phyloP scores from a whole-genome alignment of 306 rosid species.

The Luffa aegyptiaca region DNA sequence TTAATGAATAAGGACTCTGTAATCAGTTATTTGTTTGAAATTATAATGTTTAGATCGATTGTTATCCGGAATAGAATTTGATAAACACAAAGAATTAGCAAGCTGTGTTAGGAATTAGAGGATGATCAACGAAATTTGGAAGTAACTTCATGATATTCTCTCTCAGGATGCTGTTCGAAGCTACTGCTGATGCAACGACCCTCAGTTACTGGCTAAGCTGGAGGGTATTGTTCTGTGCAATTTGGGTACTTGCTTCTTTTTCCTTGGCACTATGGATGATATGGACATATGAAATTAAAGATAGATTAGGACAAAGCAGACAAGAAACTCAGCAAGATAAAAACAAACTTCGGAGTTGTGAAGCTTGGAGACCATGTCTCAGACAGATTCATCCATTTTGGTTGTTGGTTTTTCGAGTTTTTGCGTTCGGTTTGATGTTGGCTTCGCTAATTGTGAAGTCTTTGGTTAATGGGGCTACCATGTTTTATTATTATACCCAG shows the following conservation, averaged over 20 bases:
- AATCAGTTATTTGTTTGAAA: neutral
- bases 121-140: conserved; percentile 3
- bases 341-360: conserved; percentile 19
- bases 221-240: conserved; percentile 49
- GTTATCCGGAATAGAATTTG: neutral
- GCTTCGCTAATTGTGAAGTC: conserved; percentile 33
- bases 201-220: conserved; percentile 71
- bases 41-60: neutral
- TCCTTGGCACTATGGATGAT: conserved; percentile 24
- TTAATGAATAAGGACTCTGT: neutral
- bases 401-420: conserved; percentile 34
- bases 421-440: conserved; percentile 38
- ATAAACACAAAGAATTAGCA: neutral
- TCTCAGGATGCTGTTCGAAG: conserved; percentile 41
- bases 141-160: conserved; percentile 5
- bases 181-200: conserved; percentile 29
- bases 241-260: conserved; percentile 42
- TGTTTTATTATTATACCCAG: conserved; percentile 66
- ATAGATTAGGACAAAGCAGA: conserved; percentile 27
- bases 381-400: conserved; percentile 50
- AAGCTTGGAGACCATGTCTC: conserved; percentile 73
- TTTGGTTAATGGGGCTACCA: conserved; percentile 21
- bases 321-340: conserved; percentile 20
- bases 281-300: conserved; percentile 35
- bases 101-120: neutral